These are phyloP conservation scores for Mucuna pruriens DNA, from an alignment of 306 rosid genomes.

Conservation along the genomic window DNA sequence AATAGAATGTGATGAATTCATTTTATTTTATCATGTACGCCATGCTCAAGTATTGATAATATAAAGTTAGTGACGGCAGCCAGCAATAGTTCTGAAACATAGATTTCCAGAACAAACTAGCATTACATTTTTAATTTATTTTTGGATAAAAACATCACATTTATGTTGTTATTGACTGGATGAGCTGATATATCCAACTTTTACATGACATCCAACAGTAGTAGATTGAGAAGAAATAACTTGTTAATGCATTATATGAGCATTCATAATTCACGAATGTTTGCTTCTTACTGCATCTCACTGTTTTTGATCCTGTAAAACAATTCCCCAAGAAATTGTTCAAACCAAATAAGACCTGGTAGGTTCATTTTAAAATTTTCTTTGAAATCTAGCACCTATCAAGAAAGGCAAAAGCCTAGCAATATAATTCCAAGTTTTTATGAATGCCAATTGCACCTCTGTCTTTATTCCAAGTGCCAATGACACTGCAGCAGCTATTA, in stretches of 20 bases:
- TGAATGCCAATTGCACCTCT: constrained; percentile 61
- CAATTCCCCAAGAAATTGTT: neutral
- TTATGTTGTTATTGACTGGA: neutral
- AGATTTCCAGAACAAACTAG: constrained; percentile 30
- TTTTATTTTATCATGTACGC: neutral
- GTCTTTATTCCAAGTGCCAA: constrained; percentile 92
- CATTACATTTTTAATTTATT: neutral
- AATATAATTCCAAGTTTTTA: too few species aligned
- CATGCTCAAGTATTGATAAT: neutral
- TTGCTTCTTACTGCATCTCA: neutral
- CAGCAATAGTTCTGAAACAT: constrained; percentile 9
- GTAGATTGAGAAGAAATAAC: constrained; percentile 1
- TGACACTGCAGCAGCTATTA: constrained; percentile 88
- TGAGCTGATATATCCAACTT: constrained; percentile 15
- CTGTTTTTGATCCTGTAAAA: neutral
- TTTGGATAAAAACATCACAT: neutral
- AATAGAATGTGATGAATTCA: constrained; percentile 29
- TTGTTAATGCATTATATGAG: constrained; percentile 5
- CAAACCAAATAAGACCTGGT: constrained; percentile 5
- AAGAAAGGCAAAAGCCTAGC: constrained; percentile 3
- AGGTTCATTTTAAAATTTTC: neutral
- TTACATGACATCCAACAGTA: constrained; percentile 13
- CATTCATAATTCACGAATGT: neutral
- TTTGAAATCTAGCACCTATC: neutral
- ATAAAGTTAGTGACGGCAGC: neutral